A percentile compares a stretch with the other conserved stretches of the same genome.
These are phyloP conservation scores for Rauvolfia tetraphylla DNA, from an alignment of 257 asterid species.

Conservation along the genomic window DNA sequence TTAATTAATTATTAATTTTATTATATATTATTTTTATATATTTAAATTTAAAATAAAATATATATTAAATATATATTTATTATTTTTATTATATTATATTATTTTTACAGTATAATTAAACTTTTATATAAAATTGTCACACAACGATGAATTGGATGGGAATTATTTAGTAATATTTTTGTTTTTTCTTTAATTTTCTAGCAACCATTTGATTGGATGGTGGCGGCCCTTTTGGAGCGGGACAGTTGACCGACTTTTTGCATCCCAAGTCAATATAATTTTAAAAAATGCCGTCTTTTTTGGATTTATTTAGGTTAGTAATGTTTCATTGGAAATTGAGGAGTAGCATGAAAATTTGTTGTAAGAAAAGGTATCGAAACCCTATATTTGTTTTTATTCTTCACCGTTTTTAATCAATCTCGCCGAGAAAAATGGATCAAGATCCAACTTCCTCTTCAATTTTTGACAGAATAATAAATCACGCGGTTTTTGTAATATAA, in stretches of 20 bases:
- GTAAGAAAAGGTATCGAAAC: too few species aligned
- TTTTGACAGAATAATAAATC: too few species aligned
- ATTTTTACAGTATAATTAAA: too few species aligned
- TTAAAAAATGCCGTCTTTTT: conserved; percentile 11
- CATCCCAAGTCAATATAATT: not conserved
- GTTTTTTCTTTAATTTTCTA: not conserved
- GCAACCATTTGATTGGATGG: not conserved
- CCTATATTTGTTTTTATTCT: not conserved
- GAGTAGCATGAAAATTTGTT: not conserved
- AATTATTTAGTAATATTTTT: not conserved
- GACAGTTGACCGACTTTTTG: conserved; percentile 10
- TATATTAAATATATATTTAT: too few species aligned
- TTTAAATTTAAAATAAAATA: too few species aligned
- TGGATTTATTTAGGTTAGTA: conserved; percentile 13
- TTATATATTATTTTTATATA: too few species aligned
- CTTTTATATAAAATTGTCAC: too few species aligned
- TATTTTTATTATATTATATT: too few species aligned
- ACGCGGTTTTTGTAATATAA: too few species aligned
- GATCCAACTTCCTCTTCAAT: not conserved
- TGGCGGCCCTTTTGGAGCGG: conserved; percentile 9
- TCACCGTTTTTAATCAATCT: conserved; percentile 15
- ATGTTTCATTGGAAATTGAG: not conserved
- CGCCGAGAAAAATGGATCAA: conserved; percentile 14
- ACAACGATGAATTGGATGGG: too few species aligned
- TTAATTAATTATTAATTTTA: too few species aligned